Conservation (phyloP, 305 asterid species). For the Solanum hybrid region DNA sequence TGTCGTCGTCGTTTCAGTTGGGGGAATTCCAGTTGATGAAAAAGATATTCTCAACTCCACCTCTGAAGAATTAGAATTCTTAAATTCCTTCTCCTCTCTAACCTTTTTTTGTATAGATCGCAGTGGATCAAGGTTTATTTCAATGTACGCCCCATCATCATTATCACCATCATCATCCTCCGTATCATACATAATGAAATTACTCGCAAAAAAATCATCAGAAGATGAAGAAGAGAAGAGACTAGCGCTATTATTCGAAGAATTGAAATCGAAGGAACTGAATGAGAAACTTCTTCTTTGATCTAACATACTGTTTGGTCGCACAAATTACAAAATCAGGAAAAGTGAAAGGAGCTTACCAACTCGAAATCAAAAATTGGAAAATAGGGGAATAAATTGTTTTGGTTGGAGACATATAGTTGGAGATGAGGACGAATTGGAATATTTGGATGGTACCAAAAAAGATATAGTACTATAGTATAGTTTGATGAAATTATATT, state of each 20-base stretch:
- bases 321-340: too few relatives aligned
- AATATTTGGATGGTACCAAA: slow-evolving; percentile 2
- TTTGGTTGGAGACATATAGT: neutral
- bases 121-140: slow-evolving; percentile 7
- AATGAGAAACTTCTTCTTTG: slow-evolving; percentile 10
- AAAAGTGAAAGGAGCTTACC: neutral
- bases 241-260: neutral
- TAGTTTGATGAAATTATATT: neutral
- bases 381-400: neutral
- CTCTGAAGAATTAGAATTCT: neutral
- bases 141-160: slow-evolving; percentile 9
- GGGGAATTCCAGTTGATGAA: neutral
- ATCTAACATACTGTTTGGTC: neutral
- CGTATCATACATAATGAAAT: neutral
- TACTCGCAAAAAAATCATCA: neutral
- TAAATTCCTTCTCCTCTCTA: neutral
- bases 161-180: neutral
- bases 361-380: neutral
- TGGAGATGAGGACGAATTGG: neutral
- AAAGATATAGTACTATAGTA: neutral
- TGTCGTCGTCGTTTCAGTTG: neutral
- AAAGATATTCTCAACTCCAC: slow-evolving; percentile 19
- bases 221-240: slow-evolving; percentile 8
- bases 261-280: slow-evolving; percentile 11
- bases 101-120: neutral